Evolutionary conservation across 805 yeast genomes (phyloP), one percentile per base, ranked within the genome.

Genomic region (Candida palmyrensis): DNA sequence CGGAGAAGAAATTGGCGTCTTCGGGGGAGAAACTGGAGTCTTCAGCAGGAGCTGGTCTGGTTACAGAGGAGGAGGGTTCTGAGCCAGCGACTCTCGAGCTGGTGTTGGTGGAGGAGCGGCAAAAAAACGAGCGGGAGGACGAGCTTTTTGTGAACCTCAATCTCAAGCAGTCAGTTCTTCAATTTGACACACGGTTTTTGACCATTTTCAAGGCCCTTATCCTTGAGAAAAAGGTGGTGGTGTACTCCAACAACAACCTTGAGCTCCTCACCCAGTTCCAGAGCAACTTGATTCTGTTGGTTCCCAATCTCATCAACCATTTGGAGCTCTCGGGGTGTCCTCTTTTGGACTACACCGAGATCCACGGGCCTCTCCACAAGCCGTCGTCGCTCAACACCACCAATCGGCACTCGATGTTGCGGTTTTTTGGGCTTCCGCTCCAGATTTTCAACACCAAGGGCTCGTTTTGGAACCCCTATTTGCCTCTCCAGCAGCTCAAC

Each of bases 401-500:
- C 38, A 89, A 87, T 55, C 62, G 96, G 32, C 68, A 71, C 41
- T 84, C 96, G 1, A 69, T 89, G 52, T 60, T 90, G 25, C 62
- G 74, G 21, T 92, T 86, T 51, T 73, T 87, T 49, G 98, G 97
- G 0, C 65, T 92, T 20, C 98, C 98, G 0, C 62, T 92, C 31
- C 89, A 82, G 45, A 56, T 88, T 1, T 92, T 92, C 57, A 87
- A 87, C 31, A 66, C 71, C 6, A 74, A 76, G 44, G 94, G 94
- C 27, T 88, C 94, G 1, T 70, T 90, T 39, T 89, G 94, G 68
- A 81, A 82, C 45, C 97, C 98, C 2, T 92, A 90, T 58, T 70
- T 89, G n/a, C 95, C 97, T 0, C 62, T 92, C 35, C 98, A 90
- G 55, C 97, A 90, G 51, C 62, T 90, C 36, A 83, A 82, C 33